Base-by-base conservation (phyloP, 306 rosid genomes). In the Rosa persica region DNA sequence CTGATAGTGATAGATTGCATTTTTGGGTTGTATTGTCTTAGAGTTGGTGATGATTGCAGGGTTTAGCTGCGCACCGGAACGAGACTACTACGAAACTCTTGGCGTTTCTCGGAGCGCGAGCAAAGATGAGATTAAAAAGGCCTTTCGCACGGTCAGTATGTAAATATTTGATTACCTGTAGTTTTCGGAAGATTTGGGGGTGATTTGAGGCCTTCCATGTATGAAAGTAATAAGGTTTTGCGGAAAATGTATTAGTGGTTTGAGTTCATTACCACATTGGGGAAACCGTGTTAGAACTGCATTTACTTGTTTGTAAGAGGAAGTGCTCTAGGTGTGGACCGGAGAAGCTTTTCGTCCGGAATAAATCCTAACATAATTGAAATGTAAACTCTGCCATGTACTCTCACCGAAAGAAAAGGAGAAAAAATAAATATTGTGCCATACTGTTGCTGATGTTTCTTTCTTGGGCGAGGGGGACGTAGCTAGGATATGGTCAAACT, bases 121-220 rank as follows among this genome's bases (percentile, higher is more conserved):
- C 82, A 86, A 88, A 72, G 93, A 91, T 13, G 97, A 91, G 80
- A 88, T 95, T 60, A 91, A 91, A 77, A 95, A 87, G 80, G 96
- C 96, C 5, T 95, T 83, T 82, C 92, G 84, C 79, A 78, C 25
- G 82, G 99, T 95, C 78, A 82, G 98, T 86, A 57, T 74, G 76
- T 74, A 42, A 42, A 38, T 15, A 39, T 15, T 9, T 70, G 60
- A 19, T 67, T 39, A 22, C 23, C 23, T 38, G 4, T 16, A 68
- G 80, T 25, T 38, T 48, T 4, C 12, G 36, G 23, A 46, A 36
- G 34, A 22, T 49, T 72, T 51, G 34, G 4, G 52, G 17, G 34
- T 52, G 62, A 30, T 51, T 19, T 72, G 48, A 19, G 43, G 62
- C 17, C 8, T 68, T 12, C 19, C 0, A 40, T 68, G 23, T 20